These are phyloP conservation scores for Fusarium sp. DNA, from an alignment of 2,329 filamentous ascomycete species.

Conservation along the genomic window DNA sequence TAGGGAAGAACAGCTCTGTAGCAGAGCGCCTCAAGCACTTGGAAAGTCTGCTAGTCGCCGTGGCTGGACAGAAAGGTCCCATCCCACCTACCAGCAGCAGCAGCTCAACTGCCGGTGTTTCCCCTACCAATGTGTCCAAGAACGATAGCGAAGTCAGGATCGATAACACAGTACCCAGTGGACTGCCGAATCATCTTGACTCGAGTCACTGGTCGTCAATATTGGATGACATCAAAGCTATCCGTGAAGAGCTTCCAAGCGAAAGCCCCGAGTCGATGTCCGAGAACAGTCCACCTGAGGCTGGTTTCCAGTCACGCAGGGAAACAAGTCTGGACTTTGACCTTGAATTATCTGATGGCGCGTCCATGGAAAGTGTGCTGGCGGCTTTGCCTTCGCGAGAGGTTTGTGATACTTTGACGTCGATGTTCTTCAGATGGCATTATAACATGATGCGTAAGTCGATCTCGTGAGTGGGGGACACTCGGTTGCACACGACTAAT, in stretches of 20 bases:
- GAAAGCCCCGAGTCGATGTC: fast-evolving
- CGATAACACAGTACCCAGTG: fast-evolving
- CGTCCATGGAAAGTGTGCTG: conserved; percentile 33
- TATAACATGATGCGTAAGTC: conserved; percentile 44
- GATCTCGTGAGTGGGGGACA: too few relatives aligned
- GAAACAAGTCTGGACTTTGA: background rate
- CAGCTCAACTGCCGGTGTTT: background rate
- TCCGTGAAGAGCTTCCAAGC: conserved; percentile 46
- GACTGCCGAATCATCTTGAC: conserved; percentile 42
- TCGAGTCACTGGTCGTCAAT: conserved; percentile 51
- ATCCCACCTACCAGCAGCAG: too few relatives aligned
- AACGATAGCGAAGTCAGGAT: fast-evolving
- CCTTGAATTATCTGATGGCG: background rate
- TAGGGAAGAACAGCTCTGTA: background rate
- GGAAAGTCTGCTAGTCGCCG: conserved; percentile 44
- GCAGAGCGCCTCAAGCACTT: conserved; percentile 46
- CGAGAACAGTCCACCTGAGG: background rate
- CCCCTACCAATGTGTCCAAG: background rate
- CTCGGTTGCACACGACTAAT: too few relatives aligned
- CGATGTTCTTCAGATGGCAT: conserved; percentile 46
- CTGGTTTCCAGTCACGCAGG: fast-evolving
- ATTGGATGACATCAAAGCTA: conserved; percentile 50
- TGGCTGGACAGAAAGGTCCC: background rate
- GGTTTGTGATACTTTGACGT: conserved; percentile 48
- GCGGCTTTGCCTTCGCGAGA: conserved; percentile 39